Base-by-base conservation (phyloP, 2,329 filamentous ascomycete genomes). In the Furcasterigmium furcatum region DNA sequence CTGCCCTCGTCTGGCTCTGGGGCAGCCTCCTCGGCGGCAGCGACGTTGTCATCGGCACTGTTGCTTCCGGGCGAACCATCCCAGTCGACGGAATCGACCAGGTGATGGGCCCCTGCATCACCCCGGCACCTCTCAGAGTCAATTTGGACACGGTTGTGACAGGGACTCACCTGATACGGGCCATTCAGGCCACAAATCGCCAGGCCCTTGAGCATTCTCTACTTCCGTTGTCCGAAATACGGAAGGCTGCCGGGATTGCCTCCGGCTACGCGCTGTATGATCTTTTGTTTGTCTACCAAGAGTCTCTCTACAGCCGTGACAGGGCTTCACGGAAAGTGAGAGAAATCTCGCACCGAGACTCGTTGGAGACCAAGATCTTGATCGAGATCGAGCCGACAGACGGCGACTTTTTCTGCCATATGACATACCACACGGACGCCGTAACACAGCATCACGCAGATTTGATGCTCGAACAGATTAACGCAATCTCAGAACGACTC, bases 281-380 rank as follows among this genome's bases (percentile, higher is more conserved):
- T 53, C 76, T 84, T 1, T 69, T 96, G 0, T 85, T 95, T 55
- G 84, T 91, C 0, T 96, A 91, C 73, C 91, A 96, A 55, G 85
- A 95, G 58, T 87, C 84, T 1, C 68, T 86, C 2, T 65, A 70
- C 58, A 67, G 55, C 54, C 56, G 51, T 21, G 42, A 43, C 35
- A 16, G 51, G 24, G 25, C 36, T 1, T 48, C 52, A 1, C 54
- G 63, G 4, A 29, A 60, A 3, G 68, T 92, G 0, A 62, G 57
- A 9, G 72, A 90, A 45, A 60, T 79, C 0, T 73, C 77, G 21
- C 82, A 86, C 43, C 63, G 75, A 5, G 91, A 96, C 58, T 79
- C 80, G 19, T 70, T 94, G 7, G 91, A 95, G 58, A 91, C 88
- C 35, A 82, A 80, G 45, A 59, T 95, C 2, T 76, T 91, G 3